phyloP scores from a whole-genome alignment of 164 flowering plant species.

The Stephania yunnanensis region DNA sequence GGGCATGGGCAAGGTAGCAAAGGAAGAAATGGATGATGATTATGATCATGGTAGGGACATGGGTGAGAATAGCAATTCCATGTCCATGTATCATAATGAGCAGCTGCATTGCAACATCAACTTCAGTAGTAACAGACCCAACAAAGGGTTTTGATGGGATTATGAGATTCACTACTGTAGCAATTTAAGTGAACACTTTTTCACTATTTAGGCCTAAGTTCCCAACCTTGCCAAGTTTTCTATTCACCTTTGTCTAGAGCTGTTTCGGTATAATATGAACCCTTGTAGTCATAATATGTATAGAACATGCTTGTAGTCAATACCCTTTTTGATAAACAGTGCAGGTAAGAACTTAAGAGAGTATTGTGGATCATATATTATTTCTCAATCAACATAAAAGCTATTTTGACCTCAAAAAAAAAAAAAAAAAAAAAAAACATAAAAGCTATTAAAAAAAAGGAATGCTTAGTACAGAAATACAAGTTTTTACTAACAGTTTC shows the following conservation, averaged over 20 bases:
- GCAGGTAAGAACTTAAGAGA: background rate
- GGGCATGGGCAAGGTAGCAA: conserved; percentile 36
- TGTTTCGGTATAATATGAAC: background rate
- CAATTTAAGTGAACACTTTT: background rate
- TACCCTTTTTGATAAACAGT: background rate
- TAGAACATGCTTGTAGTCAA: background rate
- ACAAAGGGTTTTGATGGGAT: conserved; percentile 17
- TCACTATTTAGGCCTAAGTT: conserved; percentile 8
- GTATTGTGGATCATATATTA: background rate
- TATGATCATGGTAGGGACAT: conserved; percentile 26
- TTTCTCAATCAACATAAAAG: background rate
- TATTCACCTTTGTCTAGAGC: conserved; percentile 1
- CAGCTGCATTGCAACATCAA: conserved; percentile 22
- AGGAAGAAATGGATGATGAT: conserved; percentile 49
- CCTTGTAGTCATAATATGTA: background rate
- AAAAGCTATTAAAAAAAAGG: background rate
- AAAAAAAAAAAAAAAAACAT: background rate
- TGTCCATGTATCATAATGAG: conserved; percentile 30
- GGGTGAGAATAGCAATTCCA: conserved; percentile 44
- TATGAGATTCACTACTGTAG: background rate
- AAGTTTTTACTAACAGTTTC: background rate
- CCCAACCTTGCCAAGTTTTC: background rate
- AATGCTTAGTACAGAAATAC: too few species aligned
- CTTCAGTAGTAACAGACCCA: conserved; percentile 9
- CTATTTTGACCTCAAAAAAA: background rate